Base-by-base conservation (phyloP, 179 eudicot species). In the Silene noctiflora region DNA sequence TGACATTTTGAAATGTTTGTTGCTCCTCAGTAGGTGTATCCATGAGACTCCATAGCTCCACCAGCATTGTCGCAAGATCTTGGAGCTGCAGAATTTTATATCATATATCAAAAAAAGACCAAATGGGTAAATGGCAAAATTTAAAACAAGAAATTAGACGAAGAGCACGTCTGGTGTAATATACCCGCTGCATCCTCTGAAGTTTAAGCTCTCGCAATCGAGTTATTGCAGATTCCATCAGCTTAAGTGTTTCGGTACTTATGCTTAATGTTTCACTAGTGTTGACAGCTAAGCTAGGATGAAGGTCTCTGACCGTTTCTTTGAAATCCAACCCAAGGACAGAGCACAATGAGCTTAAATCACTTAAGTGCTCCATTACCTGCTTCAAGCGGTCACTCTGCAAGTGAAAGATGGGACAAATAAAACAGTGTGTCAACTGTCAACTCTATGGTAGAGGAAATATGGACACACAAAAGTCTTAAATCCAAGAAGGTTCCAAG, bases 1-100 rank as follows among this genome's bases (percentile, higher is more conserved):
- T 91, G 74, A 93, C 97, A 79, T 82, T 86, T 81, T 89, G 94
- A 82, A 91, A 96, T 73, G 84, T 80, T 80, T 89, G 96, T 72
- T 93, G 98, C 88, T 93, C 98, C 79, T 96, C 97, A 55, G 83
- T 65, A 11, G 99, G 98, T 25, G 97, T 93, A 82, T 96, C 98
- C 99, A 96, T 93, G 73, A 96, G 84, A 68, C 89, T 90, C 99
- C 99, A 96, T 4, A 93, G 91, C 84, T 93, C 94, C 86, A 93
- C 83, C 87, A 96, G 69, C 77, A 94, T 85, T 64, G 92, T 83
- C 39, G 89, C 94, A 79, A 93, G 96, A 79, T 96, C 98, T 96
- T 96, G 98, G 53, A 96, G 90, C 98, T 96, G 86, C 46, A 25
- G 25, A 76, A 21, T 12, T 75, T 67, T 35, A 68, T 12, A 55